Conservation (phyloP, 257 asterid species). For the Ilex asprella region DNA sequence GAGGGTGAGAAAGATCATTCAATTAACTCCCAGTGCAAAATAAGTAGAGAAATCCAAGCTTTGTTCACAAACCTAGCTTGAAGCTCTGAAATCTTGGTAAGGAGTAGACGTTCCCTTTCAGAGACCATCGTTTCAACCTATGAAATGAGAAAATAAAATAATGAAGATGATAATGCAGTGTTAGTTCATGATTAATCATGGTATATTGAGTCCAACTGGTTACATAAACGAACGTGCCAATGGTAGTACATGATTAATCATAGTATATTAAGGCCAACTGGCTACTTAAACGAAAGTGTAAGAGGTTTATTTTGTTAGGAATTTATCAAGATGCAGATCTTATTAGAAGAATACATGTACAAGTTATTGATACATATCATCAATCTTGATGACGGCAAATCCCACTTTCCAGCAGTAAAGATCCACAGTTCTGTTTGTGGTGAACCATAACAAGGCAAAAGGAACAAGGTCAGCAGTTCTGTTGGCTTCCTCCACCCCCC, state of each 20-base stretch:
- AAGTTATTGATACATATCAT: neutral
- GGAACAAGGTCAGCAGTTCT: neutral
- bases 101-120: conserved; percentile 78
- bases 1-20: neutral
- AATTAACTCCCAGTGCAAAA: neutral
- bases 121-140: conserved; percentile 63
- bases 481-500: no score
- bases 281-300: neutral
- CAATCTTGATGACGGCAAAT: neutral
- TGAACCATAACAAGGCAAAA: no score
- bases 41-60: neutral
- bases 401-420: neutral
- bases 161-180: no score
- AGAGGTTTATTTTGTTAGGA: neutral
- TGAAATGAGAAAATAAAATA: neutral
- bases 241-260: neutral
- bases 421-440: no score
- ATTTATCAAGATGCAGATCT: no score
- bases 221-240: neutral
- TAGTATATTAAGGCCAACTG: neutral
- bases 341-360: no score
- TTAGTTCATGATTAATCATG: neutral
- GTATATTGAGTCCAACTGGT: neutral
- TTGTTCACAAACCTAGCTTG: conserved; percentile 57
- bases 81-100: conserved; percentile 74